phyloP scores from a whole-genome alignment of 495 filamentous ascomycete genomes.

The Astrocystis sublimbata region DNA sequence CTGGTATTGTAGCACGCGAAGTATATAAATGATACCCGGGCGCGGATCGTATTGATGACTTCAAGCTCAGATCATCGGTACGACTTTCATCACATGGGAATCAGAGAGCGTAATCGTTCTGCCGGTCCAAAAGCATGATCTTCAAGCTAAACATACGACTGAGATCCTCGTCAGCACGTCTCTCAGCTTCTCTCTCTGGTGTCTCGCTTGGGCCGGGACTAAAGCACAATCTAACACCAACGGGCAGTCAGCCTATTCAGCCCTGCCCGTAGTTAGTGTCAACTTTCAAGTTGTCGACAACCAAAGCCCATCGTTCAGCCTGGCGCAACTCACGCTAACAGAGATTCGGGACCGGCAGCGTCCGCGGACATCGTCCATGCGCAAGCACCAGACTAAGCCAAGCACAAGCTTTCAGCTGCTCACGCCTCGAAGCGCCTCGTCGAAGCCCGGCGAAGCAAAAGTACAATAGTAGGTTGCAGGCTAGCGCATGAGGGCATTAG shows the following conservation, averaged over 20 bases:
- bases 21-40: constrained; percentile 12
- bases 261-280: background rate
- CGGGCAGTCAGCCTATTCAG: background rate
- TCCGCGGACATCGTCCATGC: background rate
- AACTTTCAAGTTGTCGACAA: no score
- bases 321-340: constrained; percentile 11
- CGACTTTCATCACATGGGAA: background rate
- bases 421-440: constrained; percentile 9
- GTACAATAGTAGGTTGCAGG: background rate
- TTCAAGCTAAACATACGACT: background rate
- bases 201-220: constrained; percentile 2
- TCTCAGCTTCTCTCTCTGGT: background rate
- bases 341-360: constrained; percentile 13
- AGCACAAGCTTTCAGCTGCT: constrained; percentile 10
- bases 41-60: background rate
- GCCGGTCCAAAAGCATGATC: constrained; percentile 14
- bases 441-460: background rate
- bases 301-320: background rate
- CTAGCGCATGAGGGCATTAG: background rate
- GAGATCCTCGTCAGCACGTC: background rate
- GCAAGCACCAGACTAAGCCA: constrained; percentile 2
- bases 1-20: background rate
- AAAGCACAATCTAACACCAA: background rate
- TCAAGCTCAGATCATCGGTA: background rate
- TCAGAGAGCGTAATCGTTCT: background rate